phyloP scores from a whole-genome alignment of 148 eudicot species.

The Vaccinium vitisidaea region DNA sequence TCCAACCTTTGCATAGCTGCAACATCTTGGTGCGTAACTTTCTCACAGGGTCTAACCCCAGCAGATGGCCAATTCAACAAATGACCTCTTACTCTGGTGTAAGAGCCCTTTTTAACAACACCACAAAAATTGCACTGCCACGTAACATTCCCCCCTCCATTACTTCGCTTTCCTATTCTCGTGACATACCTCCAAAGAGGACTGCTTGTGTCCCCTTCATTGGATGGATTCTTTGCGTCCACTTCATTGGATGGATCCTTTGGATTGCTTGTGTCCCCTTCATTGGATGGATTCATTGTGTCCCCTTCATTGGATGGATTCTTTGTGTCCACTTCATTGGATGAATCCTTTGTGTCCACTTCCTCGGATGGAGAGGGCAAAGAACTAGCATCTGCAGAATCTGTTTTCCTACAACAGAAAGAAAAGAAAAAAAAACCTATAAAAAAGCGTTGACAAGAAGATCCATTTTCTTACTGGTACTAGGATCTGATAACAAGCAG shows the following conservation, averaged over 20 bases:
- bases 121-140: neutral
- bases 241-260: neutral
- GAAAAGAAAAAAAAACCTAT: neutral
- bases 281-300: neutral
- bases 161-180: neutral
- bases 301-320: neutral
- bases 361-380: neutral
- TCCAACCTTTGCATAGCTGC: neutral
- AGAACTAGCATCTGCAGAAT: neutral
- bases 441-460: neutral
- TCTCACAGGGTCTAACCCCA: slow-evolving; percentile 2
- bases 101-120: neutral
- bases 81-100: slow-evolving; percentile 1
- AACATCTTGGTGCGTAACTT: neutral
- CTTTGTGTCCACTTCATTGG: neutral
- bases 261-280: neutral
- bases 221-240: neutral
- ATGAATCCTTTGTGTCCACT: neutral
- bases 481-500: neutral
- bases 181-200: slow-evolving; percentile 1
- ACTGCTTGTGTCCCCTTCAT: neutral
- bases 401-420: neutral
- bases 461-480: neutral
- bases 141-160: neutral
- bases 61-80: neutral